Base-by-base conservation (phyloP, 345 rosid genomes). In the Arabis hirsuta region DNA sequence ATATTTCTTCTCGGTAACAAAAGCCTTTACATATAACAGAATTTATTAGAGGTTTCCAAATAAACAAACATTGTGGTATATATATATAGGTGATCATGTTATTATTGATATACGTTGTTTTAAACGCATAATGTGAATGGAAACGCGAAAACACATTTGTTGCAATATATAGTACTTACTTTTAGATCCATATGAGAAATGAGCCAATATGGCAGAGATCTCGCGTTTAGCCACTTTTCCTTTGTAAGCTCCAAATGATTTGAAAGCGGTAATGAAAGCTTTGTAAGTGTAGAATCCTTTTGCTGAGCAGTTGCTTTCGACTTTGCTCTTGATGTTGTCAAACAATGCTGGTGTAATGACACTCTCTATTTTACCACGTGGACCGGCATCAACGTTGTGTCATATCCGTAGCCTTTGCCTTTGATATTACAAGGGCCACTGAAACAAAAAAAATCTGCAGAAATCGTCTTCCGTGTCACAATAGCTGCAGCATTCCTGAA, bases 121-220 rank as follows among this genome's bases (percentile, higher is more conserved):
- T 7, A 9, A 46, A 46, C 7, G 36, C 36, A 27, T 7, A 42
- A 12, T 42, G 45, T 42, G 12, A 29, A 24, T 3, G 51, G 9
- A 14, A 46, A 19, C 9, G 54, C 5, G 9, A 55, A 29, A 29
- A 29, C 31, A 16, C 8, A 57, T 4, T 8, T n/a, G 7, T 32
- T 16, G 24, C 7, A 1, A 5, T 27, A 14, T 14, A 29, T 52
- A 43, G 54, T 69, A 72, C 80, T 73, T 83, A 83, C 87, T 53
- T 64, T 79, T 80, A 71, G 84, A 81, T 54, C 79, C 84, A 56
- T 74, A 77, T 0, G 87, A 81, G 75, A 74, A 76, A 43, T 81
- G 85, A 42, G 84, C 83, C 45, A 84, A 81, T 34, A 84, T 81
- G 7, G 84, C 87, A 4, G 87, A 81, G 34, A 84, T 60, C 73